Evolutionary conservation across 208 protist species (phyloP).

Genomic region (Acanthamoeba rhysodes): DNA sequence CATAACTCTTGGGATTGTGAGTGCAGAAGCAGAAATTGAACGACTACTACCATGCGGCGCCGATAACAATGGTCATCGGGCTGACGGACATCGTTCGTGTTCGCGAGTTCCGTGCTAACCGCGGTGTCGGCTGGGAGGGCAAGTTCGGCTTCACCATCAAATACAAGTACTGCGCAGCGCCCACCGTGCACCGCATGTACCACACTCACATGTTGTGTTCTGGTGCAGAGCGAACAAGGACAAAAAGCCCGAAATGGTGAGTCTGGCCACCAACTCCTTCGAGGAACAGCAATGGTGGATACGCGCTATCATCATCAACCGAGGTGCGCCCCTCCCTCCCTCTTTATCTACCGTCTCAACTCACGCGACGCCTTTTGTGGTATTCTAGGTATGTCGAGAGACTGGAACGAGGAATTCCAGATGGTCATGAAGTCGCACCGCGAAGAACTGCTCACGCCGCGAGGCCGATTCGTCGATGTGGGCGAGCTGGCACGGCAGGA

Average conservation of each 20-base stretch:
- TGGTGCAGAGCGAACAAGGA: not conserved
- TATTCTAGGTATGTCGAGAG: not conserved
- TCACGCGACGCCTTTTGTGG: not conserved
- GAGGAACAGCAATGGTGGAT: not conserved
- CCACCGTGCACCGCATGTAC: not conserved
- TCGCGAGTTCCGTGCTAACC: not conserved
- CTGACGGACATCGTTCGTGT: not conserved
- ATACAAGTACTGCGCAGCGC: not conserved
- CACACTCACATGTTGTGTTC: not conserved
- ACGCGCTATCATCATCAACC: not conserved
- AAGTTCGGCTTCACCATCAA: slow-evolving; percentile 6
- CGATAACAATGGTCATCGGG: not conserved
- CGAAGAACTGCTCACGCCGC: not conserved
- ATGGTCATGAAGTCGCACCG: not conserved
- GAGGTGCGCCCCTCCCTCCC: not conserved
- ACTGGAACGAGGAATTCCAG: not conserved
- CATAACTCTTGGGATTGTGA: not conserved
- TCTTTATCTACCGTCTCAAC: not conserved
- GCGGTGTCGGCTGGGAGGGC: not conserved
- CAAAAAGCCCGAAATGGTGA: not conserved
- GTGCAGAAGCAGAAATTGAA: not conserved
- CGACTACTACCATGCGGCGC: not conserved
- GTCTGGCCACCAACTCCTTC: not conserved
- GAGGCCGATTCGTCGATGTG: not conserved
- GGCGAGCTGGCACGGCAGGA: not conserved